These are phyloP conservation scores for Mycena venus DNA, from an alignment of 768 basidiomycete genomes.

Conservation along the genomic window DNA sequence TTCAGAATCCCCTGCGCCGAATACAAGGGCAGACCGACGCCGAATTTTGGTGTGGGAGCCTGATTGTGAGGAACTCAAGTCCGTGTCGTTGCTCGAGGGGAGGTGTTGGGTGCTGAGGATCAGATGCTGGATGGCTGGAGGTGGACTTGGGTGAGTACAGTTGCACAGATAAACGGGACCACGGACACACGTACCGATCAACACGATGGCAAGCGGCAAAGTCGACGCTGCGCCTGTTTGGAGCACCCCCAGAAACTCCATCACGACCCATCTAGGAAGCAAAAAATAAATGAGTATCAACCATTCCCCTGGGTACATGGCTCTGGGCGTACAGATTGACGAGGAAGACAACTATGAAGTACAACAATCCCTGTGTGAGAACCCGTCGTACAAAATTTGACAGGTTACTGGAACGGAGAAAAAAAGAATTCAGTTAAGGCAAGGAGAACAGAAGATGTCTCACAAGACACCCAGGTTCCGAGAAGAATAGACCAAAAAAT, in stretches of 20 bases:
- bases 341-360: slow-evolving; percentile 16
- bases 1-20: neutral
- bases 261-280: neutral
- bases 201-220: neutral
- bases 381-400: slow-evolving; percentile 5
- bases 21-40: slow-evolving; percentile 4
- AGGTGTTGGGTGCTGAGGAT: slow-evolving; percentile 9
- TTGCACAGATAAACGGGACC: neutral
- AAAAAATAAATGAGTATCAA: neutral
- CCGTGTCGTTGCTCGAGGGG: slow-evolving; percentile 1
- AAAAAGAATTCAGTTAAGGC: neutral
- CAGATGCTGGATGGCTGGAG: slow-evolving; percentile 10
- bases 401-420: slow-evolving; percentile 5
- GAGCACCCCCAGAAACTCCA: neutral
- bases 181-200: neutral
- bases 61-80: neutral
- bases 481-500: neutral
- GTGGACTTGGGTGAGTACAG: neutral
- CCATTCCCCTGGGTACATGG: neutral
- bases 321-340: slow-evolving; percentile 16
- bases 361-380: slow-evolving; percentile 16
- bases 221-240: neutral
- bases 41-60: neutral
- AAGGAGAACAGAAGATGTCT: neutral
- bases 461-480: neutral